These are phyloP conservation scores for Diophrys appendiculata DNA, from an alignment of 73 alveolate species.

Conservation along the genomic window DNA sequence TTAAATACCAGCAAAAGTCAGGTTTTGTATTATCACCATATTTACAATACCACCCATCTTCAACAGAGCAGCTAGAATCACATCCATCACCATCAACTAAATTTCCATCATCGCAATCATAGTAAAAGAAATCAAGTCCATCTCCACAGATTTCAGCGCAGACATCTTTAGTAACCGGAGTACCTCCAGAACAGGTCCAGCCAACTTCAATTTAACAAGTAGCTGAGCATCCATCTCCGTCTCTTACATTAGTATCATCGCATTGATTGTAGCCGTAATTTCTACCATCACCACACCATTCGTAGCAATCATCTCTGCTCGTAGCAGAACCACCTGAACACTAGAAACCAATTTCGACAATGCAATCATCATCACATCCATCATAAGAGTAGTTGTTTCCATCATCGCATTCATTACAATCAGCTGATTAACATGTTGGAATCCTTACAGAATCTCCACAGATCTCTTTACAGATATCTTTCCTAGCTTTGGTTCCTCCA, in stretches of 20 bases:
- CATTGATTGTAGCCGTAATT: neutral
- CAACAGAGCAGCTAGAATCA: constrained; percentile 1
- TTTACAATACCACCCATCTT: constrained; percentile 3
- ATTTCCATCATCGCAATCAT: constrained; percentile 21
- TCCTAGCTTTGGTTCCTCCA: constrained; percentile 7
- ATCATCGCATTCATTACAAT: constrained; percentile 3
- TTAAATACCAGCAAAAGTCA: too few species aligned
- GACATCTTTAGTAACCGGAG: neutral
- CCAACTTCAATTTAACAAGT: neutral
- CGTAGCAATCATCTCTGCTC: neutral
- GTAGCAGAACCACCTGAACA: neutral
- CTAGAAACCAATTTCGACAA: neutral
- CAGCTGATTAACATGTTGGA: too few species aligned
- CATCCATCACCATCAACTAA: constrained; percentile 20
- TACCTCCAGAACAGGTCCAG: neutral
- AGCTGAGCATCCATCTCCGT: constrained; percentile 4
- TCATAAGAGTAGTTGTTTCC: neutral
- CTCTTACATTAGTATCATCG: neutral
- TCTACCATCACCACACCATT: neutral
- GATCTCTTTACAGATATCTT: constrained; percentile 5
- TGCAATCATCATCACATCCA: neutral
- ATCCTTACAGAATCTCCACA: constrained; percentile 13
- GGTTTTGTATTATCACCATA: neutral
- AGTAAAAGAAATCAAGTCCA: neutral
- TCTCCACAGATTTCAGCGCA: constrained; percentile 4